Base-by-base conservation (phyloP, 2,329 filamentous ascomycete species). In the Neofusicoccum ribis region DNA sequence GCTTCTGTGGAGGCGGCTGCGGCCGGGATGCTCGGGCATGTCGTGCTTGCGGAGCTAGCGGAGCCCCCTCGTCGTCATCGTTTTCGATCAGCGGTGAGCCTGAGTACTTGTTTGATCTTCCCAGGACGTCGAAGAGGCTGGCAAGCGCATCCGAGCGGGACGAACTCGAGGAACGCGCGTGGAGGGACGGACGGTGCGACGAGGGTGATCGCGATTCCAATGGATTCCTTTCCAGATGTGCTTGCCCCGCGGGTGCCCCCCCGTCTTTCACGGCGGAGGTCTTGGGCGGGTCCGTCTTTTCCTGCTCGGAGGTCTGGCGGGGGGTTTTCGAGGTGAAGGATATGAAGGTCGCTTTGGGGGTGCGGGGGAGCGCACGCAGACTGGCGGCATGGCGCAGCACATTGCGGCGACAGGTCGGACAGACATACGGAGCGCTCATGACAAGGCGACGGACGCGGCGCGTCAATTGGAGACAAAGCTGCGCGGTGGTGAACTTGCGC, bases 351-450 rank as follows among this genome's bases (percentile, higher is more conserved):
- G 61, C 61, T 44, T 20, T 43, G 23, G 49, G 51, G 17, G 61
- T 37, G 17, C 20, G 61, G 9, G 39, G 15, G 6, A 63, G 47
- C 7, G 49, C 5, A 27, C 61, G 61, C 11, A 51, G 23, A 23
- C 8, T 15, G n/a, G 11, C 36, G 11, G 17, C n/a, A 37, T 44
- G 51, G n/a, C 52, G 51, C 44, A 59, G 12, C 12, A 34, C 52
- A 34, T 65, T 65, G 23, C 20, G 63, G n/a, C 63, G 52, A 37
- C 63, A 65, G 56, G 46, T 49, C 12, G 63, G 63, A 31, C 63
- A 65, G 31, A 65, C 37, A n/a, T 65, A 65, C n/a, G 54, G 54
- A n/a, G 47, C 34, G 34, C 46, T 60, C 63, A 65, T 64, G 51
- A 17, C 46, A 41, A 39, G 17, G 31, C n/a, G 34, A 58, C 17